These are phyloP conservation scores for Suillus alpinus DNA, from an alignment of 768 basidiomycete genomes.

Conservation along the genomic window DNA sequence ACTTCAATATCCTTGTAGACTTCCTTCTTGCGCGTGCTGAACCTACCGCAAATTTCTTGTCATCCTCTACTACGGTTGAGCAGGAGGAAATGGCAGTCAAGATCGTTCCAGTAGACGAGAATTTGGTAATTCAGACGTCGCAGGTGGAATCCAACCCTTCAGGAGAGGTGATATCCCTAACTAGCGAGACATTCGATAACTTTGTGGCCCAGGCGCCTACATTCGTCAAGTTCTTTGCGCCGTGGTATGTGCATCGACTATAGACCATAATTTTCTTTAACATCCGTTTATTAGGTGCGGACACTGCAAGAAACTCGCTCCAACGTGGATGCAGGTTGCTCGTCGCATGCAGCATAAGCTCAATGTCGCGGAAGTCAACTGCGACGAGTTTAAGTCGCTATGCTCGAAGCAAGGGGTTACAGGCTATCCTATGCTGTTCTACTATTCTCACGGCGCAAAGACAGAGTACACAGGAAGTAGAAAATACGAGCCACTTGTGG, in stretches of 20 bases:
- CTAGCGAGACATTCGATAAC: constrained; percentile 35
- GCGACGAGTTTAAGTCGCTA: constrained; percentile 67
- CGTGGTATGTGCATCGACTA: constrained; percentile 53
- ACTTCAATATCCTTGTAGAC: constrained; percentile 49
- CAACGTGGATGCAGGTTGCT: constrained; percentile 76
- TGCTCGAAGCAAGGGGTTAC: constrained; percentile 66
- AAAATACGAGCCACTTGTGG: constrained; percentile 64
- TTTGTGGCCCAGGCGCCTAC: constrained; percentile 46
- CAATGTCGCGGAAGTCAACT: constrained; percentile 84
- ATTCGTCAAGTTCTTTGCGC: constrained; percentile 85
- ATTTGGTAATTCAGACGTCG: constrained; percentile 14
- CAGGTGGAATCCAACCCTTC: constrained; percentile 20
- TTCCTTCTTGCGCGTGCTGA: constrained; percentile 51
- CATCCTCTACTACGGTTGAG: constrained; percentile 6
- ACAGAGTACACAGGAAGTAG: constrained; percentile 78
- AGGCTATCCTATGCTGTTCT: constrained; percentile 83
- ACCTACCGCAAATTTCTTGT: constrained; percentile 15
- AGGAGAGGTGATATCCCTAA: constrained; percentile 23
- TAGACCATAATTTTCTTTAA: neutral
- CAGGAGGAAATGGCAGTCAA: constrained; percentile 3
- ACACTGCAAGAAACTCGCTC: constrained; percentile 94
- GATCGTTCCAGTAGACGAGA: constrained; percentile 6
- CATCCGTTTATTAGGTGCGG: constrained; percentile 57
- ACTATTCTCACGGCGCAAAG: constrained; percentile 57
- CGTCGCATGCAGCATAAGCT: constrained; percentile 64